Evolutionary conservation across 495 filamentous ascomycete genomes (phyloP), one percentile per base, ranked within the genome.

Genomic region (Entonaema liquescens): DNA sequence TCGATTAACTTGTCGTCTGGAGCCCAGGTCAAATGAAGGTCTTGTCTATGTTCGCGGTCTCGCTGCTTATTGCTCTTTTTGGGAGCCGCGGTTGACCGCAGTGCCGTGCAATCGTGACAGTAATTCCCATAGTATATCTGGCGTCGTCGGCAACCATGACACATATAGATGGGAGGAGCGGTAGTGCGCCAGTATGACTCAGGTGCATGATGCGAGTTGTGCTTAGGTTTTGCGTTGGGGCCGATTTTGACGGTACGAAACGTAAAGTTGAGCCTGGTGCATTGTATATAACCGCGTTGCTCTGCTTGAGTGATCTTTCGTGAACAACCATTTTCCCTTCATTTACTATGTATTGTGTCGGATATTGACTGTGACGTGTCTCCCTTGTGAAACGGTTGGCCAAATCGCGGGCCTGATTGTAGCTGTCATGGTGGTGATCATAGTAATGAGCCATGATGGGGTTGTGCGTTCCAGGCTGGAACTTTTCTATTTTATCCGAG

Each of bases 201-300:
- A 0, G 56, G 52, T 23, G 54, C 15, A 29, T 57, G 36, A 75
- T 5, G 89, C 76, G 38, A 85, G 28, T 21, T 35, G 57, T 81
- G 70, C 62, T 80, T 60, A 33, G 47, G 9, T 19, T 42, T 57
- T 6, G 60, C 15, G 19, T 12, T 11, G 58, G 5, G 13, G 35
- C 35, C 0, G 35, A 12, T 12, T 11, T 47, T 1, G 70, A 56
- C 28, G 64, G 55, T 1, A 42, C 28, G n/a, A 77, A 42, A 3
- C 59, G 60, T 47, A 79, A 59, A 5, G 65, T 66, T 6, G 70
- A 71, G 0, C 65, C 68, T 0, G 76, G 73, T 0, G 74, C 59
- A 53, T 79, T 78, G 71, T 78, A 78, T 65, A 79, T 76, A 62
- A 78, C 21, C 6, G 76, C 69, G 42, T 74, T 73, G 62, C 31